Conservation (phyloP, 2,329 filamentous ascomycete species). For the Paracorniculantispora psalliotae region DNA sequence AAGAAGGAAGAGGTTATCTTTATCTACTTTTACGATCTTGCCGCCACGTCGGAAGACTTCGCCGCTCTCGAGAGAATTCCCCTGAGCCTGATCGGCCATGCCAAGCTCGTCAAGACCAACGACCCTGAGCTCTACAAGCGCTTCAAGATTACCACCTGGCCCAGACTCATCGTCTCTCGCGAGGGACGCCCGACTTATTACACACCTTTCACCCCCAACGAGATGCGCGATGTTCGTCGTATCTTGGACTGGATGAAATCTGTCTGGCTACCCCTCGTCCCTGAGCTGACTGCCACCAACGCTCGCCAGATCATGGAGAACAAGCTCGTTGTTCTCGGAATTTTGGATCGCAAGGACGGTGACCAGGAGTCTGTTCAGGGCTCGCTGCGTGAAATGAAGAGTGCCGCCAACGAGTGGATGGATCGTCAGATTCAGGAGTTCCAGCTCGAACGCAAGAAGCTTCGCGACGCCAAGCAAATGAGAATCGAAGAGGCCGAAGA, state of each 20-base stretch:
- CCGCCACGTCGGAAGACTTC: constrained; percentile 90
- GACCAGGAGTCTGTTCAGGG: constrained; percentile 65
- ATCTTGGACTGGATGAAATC: constrained; percentile 91
- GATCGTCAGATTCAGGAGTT: constrained; percentile 90
- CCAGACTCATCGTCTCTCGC: constrained; percentile 81
- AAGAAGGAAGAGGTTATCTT: constrained; percentile 95
- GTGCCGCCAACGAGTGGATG: constrained; percentile 94
- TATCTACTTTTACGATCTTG: constrained; percentile 95
- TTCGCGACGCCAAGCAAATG: constrained; percentile 90
- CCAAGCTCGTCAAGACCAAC: constrained; percentile 86
- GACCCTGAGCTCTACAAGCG: constrained; percentile 69
- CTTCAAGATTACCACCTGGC: constrained; percentile 97
- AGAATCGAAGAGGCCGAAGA: constrained; percentile 96
- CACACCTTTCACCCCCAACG: constrained; percentile 75
- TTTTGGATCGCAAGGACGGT: constrained; percentile 71
- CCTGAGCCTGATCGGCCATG: constrained; percentile 83
- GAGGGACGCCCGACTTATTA: constrained; percentile 91
- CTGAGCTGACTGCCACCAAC: constrained; percentile 86
- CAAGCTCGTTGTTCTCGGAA: constrained; percentile 88
- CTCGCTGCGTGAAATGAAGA: constrained; percentile 87
- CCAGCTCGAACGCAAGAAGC: constrained; percentile 86
- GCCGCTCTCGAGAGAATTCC: constrained; percentile 79
- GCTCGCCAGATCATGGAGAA: constrained; percentile 92
- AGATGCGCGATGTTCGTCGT: constrained; percentile 80
- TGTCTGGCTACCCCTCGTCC: constrained; percentile 93